phyloP scores from a whole-genome alignment of 345 rosid genomes.

The Citrus sp. region DNA sequence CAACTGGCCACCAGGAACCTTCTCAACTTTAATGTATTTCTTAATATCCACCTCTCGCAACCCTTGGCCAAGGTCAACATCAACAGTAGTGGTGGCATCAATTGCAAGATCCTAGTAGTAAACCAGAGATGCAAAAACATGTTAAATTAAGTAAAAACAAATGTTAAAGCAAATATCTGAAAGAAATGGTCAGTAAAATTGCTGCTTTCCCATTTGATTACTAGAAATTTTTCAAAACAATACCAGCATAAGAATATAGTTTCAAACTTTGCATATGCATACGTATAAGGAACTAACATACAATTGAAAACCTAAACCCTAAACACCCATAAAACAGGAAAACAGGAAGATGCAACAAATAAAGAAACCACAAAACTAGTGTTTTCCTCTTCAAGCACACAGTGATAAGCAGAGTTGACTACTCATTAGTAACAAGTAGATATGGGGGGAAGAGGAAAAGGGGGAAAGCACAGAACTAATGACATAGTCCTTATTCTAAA shows the following conservation, averaged over 20 bases:
- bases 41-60: conserved; percentile 93
- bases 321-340: neutral
- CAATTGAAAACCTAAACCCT: neutral
- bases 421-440: neutral
- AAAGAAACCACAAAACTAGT: neutral
- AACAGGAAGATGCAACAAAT: neutral
- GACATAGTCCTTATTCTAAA: neutral
- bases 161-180: neutral
- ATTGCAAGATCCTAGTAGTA: conserved; percentile 81
- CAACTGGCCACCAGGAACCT: conserved; percentile 93
- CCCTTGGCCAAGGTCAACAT: conserved; percentile 97
- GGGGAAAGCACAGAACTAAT: neutral
- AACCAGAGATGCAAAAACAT: conserved; percentile 4
- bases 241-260: neutral
- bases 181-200: neutral
- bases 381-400: neutral
- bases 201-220: neutral
- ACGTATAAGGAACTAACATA: neutral
- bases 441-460: neutral
- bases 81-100: conserved; percentile 77
- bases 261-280: neutral
- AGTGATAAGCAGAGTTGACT: neutral
- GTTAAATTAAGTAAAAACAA: neutral
- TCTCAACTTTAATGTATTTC: conserved; percentile 90
- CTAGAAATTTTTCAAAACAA: neutral